Conservation (phyloP, 768 basidiomycete species). For the Naematelia encephala region DNA sequence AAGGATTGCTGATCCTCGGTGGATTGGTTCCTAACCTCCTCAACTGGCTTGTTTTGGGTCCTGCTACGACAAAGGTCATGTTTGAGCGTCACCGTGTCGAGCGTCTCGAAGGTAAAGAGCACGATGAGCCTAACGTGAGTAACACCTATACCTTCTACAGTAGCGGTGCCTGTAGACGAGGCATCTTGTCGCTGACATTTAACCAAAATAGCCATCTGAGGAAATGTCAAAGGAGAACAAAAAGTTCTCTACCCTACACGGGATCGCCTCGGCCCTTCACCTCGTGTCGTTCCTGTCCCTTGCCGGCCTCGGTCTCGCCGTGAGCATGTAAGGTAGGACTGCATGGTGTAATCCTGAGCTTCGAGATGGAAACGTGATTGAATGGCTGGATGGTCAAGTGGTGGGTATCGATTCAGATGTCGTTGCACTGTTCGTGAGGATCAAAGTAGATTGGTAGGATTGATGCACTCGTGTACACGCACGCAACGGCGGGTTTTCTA, state of each 20-base stretch:
- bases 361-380: neutral
- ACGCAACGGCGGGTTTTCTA: no score
- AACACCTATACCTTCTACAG: neutral
- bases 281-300: constrained; percentile 56
- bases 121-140: constrained; percentile 65
- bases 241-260: constrained; percentile 66
- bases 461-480: neutral
- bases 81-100: constrained; percentile 68
- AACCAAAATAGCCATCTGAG: constrained; percentile 58
- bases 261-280: constrained; percentile 67
- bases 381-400: neutral
- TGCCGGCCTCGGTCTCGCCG: constrained; percentile 40
- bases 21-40: constrained; percentile 54
- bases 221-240: constrained; percentile 68
- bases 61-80: constrained; percentile 71
- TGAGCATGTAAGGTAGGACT: constrained; percentile 34
- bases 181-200: constrained; percentile 5
- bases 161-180: neutral
- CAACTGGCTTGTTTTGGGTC: constrained; percentile 70
- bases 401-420: no score
- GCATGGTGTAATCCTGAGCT: neutral
- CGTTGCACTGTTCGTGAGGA: no score
- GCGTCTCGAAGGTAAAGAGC: constrained; percentile 67
- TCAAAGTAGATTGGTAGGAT: neutral
- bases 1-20: constrained; percentile 34